Percentiles rank a stretch among this genome's conserved stretches.
phyloP scores from a whole-genome alignment of 352 stramenopile species.

The Aphanomyces euteiches region DNA sequence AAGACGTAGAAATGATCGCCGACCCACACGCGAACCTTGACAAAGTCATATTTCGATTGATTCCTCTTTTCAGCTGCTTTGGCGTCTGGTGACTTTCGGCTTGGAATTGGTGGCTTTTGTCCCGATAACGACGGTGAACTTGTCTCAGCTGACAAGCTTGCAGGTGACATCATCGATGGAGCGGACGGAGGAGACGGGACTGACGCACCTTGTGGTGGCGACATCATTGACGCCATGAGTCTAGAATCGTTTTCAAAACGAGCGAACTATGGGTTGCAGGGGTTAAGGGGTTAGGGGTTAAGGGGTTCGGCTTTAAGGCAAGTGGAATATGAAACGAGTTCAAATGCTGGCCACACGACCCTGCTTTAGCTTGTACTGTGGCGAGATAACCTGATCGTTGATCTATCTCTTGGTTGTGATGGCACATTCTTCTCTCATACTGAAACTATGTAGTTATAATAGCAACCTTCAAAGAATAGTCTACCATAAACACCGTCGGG shows the following conservation, averaged over 20 bases:
- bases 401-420: no score
- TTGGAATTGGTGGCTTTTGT: conserved; percentile 5
- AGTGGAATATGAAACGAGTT: no score
- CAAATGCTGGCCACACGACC: no score
- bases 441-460: no score
- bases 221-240: background rate
- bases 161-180: conserved; percentile 1
- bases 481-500: no score
- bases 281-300: no score
- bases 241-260: background rate
- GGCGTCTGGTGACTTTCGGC: background rate
- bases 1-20: conserved; percentile 87
- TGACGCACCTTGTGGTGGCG: background rate
- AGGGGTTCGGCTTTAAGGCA: no score
- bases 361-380: no score
- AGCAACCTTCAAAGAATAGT: no score
- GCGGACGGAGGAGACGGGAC: conserved; percentile 1
- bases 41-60: conserved; percentile 88
- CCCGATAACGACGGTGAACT: background rate
- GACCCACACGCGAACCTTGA: conserved; percentile 88
- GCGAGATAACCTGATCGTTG: no score
- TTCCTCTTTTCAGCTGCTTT: conserved; percentile 57
- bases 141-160: background rate
- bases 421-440: no score
- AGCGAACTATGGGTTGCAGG: no score